Evolutionary conservation across 2,329 filamentous ascomycete genomes (phyloP), one percentile per base, ranked within the genome.

Genomic region (Phoma herbarum): DNA sequence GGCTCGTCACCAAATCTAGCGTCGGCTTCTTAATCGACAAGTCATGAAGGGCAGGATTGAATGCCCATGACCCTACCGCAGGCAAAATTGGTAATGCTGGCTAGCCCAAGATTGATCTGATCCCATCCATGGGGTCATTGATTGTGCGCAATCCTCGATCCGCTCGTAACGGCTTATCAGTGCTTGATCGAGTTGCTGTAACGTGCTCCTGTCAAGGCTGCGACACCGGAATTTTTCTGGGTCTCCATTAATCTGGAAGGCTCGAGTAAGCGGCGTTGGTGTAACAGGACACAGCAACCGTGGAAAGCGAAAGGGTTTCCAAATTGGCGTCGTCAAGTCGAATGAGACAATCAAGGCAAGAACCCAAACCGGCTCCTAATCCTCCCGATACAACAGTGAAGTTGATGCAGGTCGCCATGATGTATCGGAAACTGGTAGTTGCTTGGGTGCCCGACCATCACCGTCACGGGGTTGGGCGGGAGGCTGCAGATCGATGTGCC

Each of bases 321-420:
- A 33, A 35, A 42, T 20, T 45, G 58, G 25, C 48, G 29, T 46
- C 43, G 61, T 71, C 48, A 60, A 67, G 62, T 65, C 47, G 67
- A 62, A 71, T 74, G 74, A 75, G 70, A 76, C 71, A 72, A 44
- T 63, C 58, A 54, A 63, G 48, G 58, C 33, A 66, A 61, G 61
- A 63, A 52, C 60, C 61, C 52, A 46, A 60, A 55, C 61, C 61
- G 66, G 64, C 62, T 64, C 66, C 70, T 72, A 63, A 49, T 66
- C 59, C 62, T 68, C 62, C 72, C 72, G 70, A 71, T 44, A 39
- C 60, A 47, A 66, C 62, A 67, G 62, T 70, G 63, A 68, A 65
- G 60, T 66, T 69, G 65, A 71, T 76, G 73, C 73, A 72, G 65
- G 68, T 67, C 61, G 73, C 71, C 72, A 75, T 71, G 65, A 70